Evolutionary conservation across 495 filamentous ascomycete species (phyloP).

Genomic region (Trichocladium antarcticum): DNA sequence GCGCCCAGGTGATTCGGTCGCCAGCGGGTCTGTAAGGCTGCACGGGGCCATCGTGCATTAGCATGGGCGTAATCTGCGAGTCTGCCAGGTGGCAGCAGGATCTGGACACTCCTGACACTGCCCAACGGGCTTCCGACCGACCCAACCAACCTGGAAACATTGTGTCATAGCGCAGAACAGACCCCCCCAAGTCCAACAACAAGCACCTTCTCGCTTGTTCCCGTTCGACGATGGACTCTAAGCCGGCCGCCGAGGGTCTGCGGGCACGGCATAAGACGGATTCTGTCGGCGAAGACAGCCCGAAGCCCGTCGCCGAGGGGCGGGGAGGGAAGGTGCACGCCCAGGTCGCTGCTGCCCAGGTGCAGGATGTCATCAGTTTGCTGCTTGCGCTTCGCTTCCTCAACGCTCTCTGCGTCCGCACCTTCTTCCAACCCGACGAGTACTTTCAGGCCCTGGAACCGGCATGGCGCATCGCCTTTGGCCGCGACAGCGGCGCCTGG

Average conservation of each 20-base stretch:
- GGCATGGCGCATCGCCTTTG: constrained; percentile 85
- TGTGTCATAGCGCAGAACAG: too few species aligned
- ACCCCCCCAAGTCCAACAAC: too few species aligned
- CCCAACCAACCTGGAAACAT: neutral
- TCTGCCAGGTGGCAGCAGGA: constrained; percentile 1
- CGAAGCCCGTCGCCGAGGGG: neutral
- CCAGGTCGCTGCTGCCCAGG: constrained; percentile 24
- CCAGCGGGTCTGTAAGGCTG: constrained; percentile 1
- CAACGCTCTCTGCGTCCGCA: constrained; percentile 73
- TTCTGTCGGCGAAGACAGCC: too few species aligned
- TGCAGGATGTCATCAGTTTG: constrained; percentile 44
- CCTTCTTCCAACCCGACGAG: constrained; percentile 99
- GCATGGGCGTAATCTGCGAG: neutral
- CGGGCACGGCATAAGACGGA: neutral
- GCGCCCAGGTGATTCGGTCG: constrained; percentile 4
- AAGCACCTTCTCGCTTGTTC: too few species aligned
- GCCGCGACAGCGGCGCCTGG: constrained; percentile 66
- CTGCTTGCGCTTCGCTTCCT: constrained; percentile 68
- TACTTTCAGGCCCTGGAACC: constrained; percentile 95
- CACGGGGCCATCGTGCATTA: neutral
- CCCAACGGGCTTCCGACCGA: neutral
- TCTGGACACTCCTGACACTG: neutral
- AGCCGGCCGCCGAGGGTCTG: constrained; percentile 3
- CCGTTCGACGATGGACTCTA: neutral
- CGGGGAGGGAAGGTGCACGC: constrained; percentile 11